phyloP scores from a whole-genome alignment of 306 rosid genomes.

The Betula pendula region DNA sequence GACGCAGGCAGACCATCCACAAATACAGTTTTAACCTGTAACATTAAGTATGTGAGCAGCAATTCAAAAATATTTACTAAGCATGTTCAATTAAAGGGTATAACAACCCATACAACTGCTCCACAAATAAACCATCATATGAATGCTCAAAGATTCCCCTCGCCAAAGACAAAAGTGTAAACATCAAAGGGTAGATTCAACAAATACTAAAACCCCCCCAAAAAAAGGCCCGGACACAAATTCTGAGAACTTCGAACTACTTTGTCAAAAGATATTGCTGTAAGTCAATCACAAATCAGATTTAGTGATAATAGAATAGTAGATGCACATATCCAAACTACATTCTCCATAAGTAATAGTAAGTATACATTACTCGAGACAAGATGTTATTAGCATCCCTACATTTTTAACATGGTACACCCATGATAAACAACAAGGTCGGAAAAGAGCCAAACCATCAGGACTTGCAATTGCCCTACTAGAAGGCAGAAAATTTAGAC shows the following conservation, averaged over 20 bases:
- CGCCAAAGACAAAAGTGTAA: neutral
- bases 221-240: neutral
- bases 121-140: constrained; percentile 9
- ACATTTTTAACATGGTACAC: constrained; percentile 3
- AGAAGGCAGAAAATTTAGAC: constrained; percentile 28
- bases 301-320: neutral
- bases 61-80: neutral
- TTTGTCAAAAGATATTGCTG: neutral
- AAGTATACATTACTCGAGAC: neutral
- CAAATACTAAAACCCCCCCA: neutral
- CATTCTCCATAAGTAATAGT: neutral
- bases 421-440: neutral
- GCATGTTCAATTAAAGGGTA: neutral
- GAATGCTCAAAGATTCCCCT: constrained; percentile 9
- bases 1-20: constrained; percentile 91
- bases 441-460: constrained; percentile 19
- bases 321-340: neutral
- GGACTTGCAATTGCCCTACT: constrained; percentile 5
- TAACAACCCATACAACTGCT: neutral
- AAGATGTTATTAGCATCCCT: constrained; percentile 7
- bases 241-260: neutral
- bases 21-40: constrained; percentile 96
- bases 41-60: constrained; percentile 32
- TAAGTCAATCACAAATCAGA: neutral
- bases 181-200: neutral